phyloP scores from a whole-genome alignment of 179 eudicot genomes.

The Patellifolia procumbens region DNA sequence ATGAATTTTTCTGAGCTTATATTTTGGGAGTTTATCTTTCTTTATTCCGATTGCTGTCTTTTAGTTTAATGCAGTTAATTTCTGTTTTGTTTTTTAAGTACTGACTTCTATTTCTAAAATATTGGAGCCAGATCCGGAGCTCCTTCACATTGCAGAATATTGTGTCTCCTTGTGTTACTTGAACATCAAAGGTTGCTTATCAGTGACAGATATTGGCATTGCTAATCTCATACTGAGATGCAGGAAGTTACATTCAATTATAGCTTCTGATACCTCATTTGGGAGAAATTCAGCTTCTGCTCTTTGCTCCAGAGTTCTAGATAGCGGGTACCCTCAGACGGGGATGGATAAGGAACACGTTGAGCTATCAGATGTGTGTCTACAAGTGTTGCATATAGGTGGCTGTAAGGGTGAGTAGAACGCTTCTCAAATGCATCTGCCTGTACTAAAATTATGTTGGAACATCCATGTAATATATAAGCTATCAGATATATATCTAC shows the following conservation, averaged over 20 bases:
- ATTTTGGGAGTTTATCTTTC: background rate
- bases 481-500: no score
- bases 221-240: constrained; percentile 52
- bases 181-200: constrained; percentile 69
- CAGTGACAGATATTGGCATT: constrained; percentile 78
- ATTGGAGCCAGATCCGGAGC: constrained; percentile 64
- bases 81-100: background rate
- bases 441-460: background rate
- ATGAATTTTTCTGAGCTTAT: background rate
- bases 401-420: constrained; percentile 66
- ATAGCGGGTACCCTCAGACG: constrained; percentile 17
- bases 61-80: no score
- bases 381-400: constrained; percentile 70
- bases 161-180: constrained; percentile 59
- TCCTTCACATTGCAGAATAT: constrained; percentile 49
- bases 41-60: background rate
- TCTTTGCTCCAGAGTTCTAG: constrained; percentile 49
- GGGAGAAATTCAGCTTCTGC: constrained; percentile 59
- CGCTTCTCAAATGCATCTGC: constrained; percentile 10
- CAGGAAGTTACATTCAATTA: constrained; percentile 58
- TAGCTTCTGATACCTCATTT: constrained; percentile 69
- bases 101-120: constrained; percentile 10
- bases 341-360: constrained; percentile 32
- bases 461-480: no score
- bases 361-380: constrained; percentile 34